These are phyloP conservation scores for Quercus bicolor DNA, from an alignment of 306 rosid genomes.

Conservation along the genomic window DNA sequence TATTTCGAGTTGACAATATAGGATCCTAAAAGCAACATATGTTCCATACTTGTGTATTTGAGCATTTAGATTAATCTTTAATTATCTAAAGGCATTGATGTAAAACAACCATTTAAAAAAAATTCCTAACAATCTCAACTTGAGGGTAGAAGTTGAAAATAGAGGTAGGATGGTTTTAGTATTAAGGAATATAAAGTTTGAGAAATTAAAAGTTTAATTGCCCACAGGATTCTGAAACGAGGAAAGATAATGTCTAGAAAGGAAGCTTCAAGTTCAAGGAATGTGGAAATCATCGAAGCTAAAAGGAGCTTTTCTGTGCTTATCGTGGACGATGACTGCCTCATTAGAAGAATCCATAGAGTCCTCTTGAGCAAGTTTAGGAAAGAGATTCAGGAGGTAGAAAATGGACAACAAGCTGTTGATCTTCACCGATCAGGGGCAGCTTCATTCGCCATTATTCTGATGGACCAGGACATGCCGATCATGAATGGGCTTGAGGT, in stretches of 20 bases:
- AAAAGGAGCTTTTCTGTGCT: constrained; percentile 5
- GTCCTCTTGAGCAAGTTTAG: neutral
- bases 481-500: constrained; percentile 32
- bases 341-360: constrained; percentile 11
- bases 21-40: too few species aligned
- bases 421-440: constrained; percentile 22
- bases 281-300: neutral
- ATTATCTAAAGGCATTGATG: too few species aligned
- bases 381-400: constrained; percentile 7
- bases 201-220: neutral
- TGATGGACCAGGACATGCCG: constrained; percentile 36
- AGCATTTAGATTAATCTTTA: too few species aligned
- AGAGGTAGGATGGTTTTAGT: too few species aligned
- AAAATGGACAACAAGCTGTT: constrained; percentile 20
- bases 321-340: constrained; percentile 21
- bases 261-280: neutral
- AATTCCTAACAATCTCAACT: too few species aligned
- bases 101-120: too few species aligned
- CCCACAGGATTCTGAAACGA: neutral
- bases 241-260: neutral
- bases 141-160: too few species aligned
- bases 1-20: too few species aligned
- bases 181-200: too few species aligned
- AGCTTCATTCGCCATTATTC: constrained; percentile 25
- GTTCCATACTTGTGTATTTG: too few species aligned